Percentiles rank a stretch among this genome's conserved stretches.
These are phyloP conservation scores for Amborella trichopoda DNA, from an alignment of 164 flowering plant species.

Conservation along the genomic window DNA sequence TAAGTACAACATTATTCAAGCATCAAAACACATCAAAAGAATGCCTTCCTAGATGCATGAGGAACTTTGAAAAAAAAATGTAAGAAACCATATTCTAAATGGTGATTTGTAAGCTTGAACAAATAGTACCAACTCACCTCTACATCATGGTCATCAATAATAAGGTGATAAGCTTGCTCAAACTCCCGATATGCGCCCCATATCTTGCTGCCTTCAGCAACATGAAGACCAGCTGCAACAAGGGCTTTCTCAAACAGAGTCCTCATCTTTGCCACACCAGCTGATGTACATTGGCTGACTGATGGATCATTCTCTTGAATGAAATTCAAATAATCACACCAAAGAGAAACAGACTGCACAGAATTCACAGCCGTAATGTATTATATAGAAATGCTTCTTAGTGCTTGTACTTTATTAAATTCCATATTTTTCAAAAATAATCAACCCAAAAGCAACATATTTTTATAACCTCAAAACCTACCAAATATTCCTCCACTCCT, in stretches of 20 bases:
- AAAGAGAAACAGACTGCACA: conserved; percentile 80
- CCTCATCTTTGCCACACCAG: conserved; percentile 62
- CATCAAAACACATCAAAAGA: too few species aligned
- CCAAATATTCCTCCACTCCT: conserved; percentile 78
- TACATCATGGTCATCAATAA: conserved; percentile 33
- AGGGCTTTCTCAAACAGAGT: conserved; percentile 83
- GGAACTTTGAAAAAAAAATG: not conserved
- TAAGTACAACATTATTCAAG: too few species aligned
- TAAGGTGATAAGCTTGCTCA: conserved; percentile 50
- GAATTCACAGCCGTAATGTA: too few species aligned
- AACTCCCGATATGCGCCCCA: conserved; percentile 86
- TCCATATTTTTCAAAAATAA: too few species aligned
- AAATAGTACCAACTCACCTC: conserved; percentile 48
- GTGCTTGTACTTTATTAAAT: too few species aligned
- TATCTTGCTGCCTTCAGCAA: conserved; percentile 60
- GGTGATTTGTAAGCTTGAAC: not conserved
- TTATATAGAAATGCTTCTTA: too few species aligned
- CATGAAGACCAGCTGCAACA: conserved; percentile 82
- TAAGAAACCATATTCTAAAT: not conserved
- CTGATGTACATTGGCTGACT: conserved; percentile 31
- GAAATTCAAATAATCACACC: conserved; percentile 83
- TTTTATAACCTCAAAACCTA: conserved; percentile 16
- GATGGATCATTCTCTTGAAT: conserved; percentile 55
- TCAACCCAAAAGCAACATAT: not conserved
- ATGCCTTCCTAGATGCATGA: too few species aligned